Evolutionary conservation across 176 grass and related monocot species (phyloP), one percentile per base, ranked within the genome.

Genomic region (Pharus latifolius): DNA sequence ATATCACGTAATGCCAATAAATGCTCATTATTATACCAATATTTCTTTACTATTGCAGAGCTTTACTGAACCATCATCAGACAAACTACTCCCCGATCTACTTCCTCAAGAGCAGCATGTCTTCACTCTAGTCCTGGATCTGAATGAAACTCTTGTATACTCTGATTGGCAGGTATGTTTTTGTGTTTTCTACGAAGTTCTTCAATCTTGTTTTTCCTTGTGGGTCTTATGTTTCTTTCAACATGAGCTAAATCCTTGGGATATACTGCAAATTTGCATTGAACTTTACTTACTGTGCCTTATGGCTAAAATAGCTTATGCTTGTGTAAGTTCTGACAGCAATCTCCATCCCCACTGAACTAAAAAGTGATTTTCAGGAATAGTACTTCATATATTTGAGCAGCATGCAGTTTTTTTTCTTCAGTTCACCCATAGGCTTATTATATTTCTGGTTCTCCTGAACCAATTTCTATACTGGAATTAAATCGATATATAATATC

Each of bases 71-170:
- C 95, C 95, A 71, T 90, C 88, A 76, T 99, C 95, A 56, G 90
- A 99, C 53, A 99, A 99, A 73, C 90, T 99, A 67, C 95, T 99
- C 68, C 95, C 95, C 49, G 90, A 99, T 82, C 70, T 91, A 83
- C 63, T 46, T 80, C 95, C 95, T 88, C 82, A 94, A 53, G 95
- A 99, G 47, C 90, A 99, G 69, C 81, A 93, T 84, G 78, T 94
- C 67, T 91, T 88, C 35, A 99, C 95, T 49, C 76, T 99, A 69
- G 95, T 99, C 86, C 87, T 99, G 26, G 90, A 99, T 73, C 72
- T 99, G 26, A 92, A 99, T 44, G 95, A 99, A 54, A 99, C 95
- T 80, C 87, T 99, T 69, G 79, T 99, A 73, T 93, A 88, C 82
- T 94, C 90, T 72, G 90, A 99, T 77, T 99, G 95, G 95, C 84